These are phyloP conservation scores for Allantophomopsis lycopodina DNA, from an alignment of 2,329 filamentous ascomycete genomes.

Conservation along the genomic window DNA sequence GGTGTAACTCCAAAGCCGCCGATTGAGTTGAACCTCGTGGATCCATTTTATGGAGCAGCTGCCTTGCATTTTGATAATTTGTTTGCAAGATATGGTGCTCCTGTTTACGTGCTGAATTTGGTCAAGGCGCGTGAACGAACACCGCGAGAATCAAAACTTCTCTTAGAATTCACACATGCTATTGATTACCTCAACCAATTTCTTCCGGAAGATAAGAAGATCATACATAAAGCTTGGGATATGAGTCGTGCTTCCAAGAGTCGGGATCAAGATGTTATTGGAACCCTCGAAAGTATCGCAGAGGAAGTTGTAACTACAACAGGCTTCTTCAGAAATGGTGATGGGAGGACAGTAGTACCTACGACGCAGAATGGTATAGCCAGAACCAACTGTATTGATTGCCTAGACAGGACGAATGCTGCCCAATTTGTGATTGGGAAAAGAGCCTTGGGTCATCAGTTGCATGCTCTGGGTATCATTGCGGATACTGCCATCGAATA, in stretches of 20 bases:
- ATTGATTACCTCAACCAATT: slow-evolving; percentile 93
- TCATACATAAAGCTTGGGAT: slow-evolving; percentile 91
- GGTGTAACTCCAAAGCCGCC: slow-evolving; percentile 93
- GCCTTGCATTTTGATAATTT: slow-evolving; percentile 91
- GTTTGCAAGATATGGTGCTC: slow-evolving; percentile 84
- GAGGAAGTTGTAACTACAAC: slow-evolving; percentile 76
- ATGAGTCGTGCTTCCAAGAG: slow-evolving; percentile 94
- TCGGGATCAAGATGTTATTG: slow-evolving; percentile 87
- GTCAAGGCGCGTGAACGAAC: slow-evolving; percentile 82
- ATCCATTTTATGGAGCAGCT: slow-evolving; percentile 89
- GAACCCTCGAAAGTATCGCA: slow-evolving; percentile 77
- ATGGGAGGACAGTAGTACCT: slow-evolving; percentile 48
- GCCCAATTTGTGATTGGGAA: slow-evolving; percentile 98
- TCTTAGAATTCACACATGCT: slow-evolving; percentile 76
- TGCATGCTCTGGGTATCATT: slow-evolving; percentile 83
- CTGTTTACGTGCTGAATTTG: slow-evolving; percentile 82
- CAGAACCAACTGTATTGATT: slow-evolving; percentile 96
- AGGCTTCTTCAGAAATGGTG: slow-evolving; percentile 90
- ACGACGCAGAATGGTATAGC: slow-evolving; percentile 83
- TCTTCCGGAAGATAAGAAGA: slow-evolving; percentile 68
- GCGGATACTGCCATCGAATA: slow-evolving; percentile 70
- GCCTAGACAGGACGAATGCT: slow-evolving; percentile 90
- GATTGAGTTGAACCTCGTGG: slow-evolving; percentile 88
- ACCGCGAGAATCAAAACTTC: slow-evolving; percentile 80
- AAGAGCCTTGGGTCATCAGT: slow-evolving; percentile 77